Conservation (phyloP, 1,284 basidiomycete genomes). For the Trichosporon sp. region DNA sequence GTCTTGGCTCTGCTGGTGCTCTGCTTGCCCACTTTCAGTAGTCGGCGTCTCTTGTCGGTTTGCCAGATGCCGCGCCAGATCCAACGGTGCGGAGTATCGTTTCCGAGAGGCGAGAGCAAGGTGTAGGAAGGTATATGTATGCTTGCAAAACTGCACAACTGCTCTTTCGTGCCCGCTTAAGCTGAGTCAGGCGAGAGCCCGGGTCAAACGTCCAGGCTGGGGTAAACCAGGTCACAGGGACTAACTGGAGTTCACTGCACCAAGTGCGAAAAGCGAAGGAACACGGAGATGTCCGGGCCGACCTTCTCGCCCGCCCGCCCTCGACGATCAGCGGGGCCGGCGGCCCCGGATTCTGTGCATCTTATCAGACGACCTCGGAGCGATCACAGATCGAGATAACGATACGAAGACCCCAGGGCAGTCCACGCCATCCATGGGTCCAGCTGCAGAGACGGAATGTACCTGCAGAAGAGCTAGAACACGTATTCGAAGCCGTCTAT, state of each 20-base stretch:
- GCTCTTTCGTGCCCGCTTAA: background rate
- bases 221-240: background rate
- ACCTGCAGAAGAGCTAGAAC: background rate
- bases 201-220: too few species aligned
- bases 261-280: background rate
- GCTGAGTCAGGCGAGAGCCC: background rate
- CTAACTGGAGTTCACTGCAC: background rate
- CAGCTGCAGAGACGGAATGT: background rate
- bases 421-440: background rate
- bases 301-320: background rate
- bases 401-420: background rate
- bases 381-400: background rate
- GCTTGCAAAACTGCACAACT: conserved; percentile 3
- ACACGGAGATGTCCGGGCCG: conserved; percentile 19
- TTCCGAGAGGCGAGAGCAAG: background rate
- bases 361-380: background rate
- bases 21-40: background rate
- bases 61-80: background rate
- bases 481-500: background rate
- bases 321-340: background rate
- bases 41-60: background rate
- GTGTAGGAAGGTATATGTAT: background rate
- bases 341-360: background rate
- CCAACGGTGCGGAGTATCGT: conserved; percentile 4
- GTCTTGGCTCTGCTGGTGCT: background rate